A percentile compares a stretch with the other conserved stretches of the same genome.
These are phyloP conservation scores for Curvularia spicifera DNA, from an alignment of 2,329 filamentous ascomycete species.

Conservation along the genomic window DNA sequence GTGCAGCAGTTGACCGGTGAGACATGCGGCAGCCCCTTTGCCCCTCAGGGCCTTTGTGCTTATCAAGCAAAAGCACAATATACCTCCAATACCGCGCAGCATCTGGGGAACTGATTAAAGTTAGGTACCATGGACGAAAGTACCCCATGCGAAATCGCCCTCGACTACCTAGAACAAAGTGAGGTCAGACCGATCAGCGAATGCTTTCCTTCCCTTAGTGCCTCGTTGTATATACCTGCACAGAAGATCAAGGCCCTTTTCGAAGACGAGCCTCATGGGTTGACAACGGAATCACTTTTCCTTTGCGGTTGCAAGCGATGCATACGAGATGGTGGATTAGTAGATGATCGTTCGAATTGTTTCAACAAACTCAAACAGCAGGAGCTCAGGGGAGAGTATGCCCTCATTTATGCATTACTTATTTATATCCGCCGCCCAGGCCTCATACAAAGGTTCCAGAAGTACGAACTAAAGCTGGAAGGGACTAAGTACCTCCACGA, in stretches of 20 bases:
- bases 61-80: conserved; percentile 3
- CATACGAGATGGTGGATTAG: conserved; percentile 13
- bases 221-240: conserved; percentile 16
- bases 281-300: conserved; percentile 16
- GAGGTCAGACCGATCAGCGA: conserved; percentile 13
- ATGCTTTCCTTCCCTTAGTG: conserved; percentile 11
- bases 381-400: conserved; percentile 18
- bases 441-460: conserved; percentile 17
- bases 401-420: conserved; percentile 19
- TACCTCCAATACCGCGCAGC: neutral
- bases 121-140: neutral
- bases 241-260: conserved; percentile 17
- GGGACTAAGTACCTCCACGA: conserved; percentile 13
- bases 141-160: conserved; percentile 4
- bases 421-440: conserved; percentile 17
- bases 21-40: neutral
- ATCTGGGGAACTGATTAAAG: neutral
- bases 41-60: neutral
- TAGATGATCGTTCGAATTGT: conserved; percentile 8
- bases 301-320: conserved; percentile 16
- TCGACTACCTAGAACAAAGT: conserved; percentile 8
- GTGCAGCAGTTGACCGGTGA: conserved; percentile 9
- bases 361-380: conserved; percentile 15
- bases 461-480: conserved; percentile 15
- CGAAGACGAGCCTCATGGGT: conserved; percentile 5